Conservation (phyloP, 2,329 filamentous ascomycete species). For the Aspergillus cejpii region DNA sequence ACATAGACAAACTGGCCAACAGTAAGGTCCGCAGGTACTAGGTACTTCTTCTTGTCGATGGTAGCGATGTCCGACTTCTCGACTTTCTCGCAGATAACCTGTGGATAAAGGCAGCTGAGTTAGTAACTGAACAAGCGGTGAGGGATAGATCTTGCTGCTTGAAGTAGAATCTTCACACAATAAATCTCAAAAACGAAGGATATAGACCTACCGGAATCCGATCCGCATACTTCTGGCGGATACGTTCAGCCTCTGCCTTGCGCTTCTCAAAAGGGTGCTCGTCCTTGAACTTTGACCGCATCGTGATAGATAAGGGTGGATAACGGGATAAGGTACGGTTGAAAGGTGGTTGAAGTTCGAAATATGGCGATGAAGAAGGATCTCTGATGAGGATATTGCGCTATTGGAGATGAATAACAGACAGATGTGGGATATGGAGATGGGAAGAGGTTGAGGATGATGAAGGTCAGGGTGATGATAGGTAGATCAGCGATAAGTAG, state of each 20-base stretch:
- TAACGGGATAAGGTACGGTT: slow-evolving; percentile 4
- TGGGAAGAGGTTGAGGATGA: slow-evolving; percentile 18
- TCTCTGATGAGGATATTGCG: slow-evolving; percentile 8
- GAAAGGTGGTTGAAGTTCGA: slow-evolving; percentile 14
- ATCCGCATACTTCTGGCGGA: slow-evolving; percentile 97
- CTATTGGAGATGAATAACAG: slow-evolving; percentile 6
- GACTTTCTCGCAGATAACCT: slow-evolving; percentile 99
- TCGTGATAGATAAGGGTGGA: slow-evolving; percentile 44
- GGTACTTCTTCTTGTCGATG: slow-evolving; percentile 99
- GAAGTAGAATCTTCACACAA: not conserved
- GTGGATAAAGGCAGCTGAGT: slow-evolving; percentile 19
- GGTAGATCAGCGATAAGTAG: slow-evolving; percentile 18
- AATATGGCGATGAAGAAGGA: slow-evolving; percentile 11
- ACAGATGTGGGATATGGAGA: slow-evolving; percentile 4
- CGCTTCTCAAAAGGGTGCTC: slow-evolving; percentile 99
- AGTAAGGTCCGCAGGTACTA: slow-evolving; percentile 93
- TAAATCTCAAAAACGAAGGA: slow-evolving; percentile 1
- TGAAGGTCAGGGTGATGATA: slow-evolving; percentile 24
- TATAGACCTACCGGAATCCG: slow-evolving; percentile 76
- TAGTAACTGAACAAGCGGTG: slow-evolving; percentile 31
- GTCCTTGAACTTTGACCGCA: slow-evolving; percentile 99
- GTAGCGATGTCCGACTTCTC: slow-evolving; percentile 99
- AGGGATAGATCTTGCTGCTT: slow-evolving; percentile 7
- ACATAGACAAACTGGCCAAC: slow-evolving; percentile 99
- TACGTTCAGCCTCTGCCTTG: slow-evolving; percentile 99